Base-by-base conservation (phyloP, 2,329 filamentous ascomycete genomes). In the Didymella pomorum region DNA sequence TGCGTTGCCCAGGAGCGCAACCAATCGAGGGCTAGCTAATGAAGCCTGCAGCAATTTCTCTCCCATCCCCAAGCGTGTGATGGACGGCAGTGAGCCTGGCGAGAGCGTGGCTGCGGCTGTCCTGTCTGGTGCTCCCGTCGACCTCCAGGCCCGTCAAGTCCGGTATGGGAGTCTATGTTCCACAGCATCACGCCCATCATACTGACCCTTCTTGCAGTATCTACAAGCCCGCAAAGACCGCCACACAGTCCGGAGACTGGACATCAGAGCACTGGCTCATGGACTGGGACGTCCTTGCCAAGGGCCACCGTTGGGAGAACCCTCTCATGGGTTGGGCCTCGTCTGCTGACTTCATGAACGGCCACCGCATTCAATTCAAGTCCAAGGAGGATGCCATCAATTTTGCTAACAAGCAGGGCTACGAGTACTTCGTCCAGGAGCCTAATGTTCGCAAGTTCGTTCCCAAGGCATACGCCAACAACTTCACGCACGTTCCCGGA, bases 281-380 rank as follows among this genome's bases (percentile, higher is more conserved):
- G 93, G 95, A 99, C 78, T 99, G 95, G 95, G 95, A 99, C 77
- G 87, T 96, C 47, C 84, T 98, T 29, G 80, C 84, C 70, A 97
- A 96, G 82, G 95, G 95, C 61, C 92, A 97, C 80, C 87, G 95
- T 70, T 99, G 95, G 96, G 95, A 99, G 83, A 99, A 99, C 81
- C 92, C 90, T 45, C 81, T 99, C 77, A 99, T 99, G 87, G 95
- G 95, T 61, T 99, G 96, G 96, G 93, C 97, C 77, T 98, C 94
- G 23, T 96, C 93, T 18, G 94, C 86, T 55, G 95, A 99, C 79
- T 87, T 87, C 75, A 95, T 99, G 92, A 93, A 99, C 79, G 94
- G 93, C 73, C 96, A 93, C 47, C 87, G 93, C 76, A 80, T 99
- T 71, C 89, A 89, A 79, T 99, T 99, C 85, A 91, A 91, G 79